Percentiles rank a stretch among this genome's conserved stretches.
Conservation (phyloP, 768 basidiomycete genomes). For the Galerina sulciceps region DNA sequence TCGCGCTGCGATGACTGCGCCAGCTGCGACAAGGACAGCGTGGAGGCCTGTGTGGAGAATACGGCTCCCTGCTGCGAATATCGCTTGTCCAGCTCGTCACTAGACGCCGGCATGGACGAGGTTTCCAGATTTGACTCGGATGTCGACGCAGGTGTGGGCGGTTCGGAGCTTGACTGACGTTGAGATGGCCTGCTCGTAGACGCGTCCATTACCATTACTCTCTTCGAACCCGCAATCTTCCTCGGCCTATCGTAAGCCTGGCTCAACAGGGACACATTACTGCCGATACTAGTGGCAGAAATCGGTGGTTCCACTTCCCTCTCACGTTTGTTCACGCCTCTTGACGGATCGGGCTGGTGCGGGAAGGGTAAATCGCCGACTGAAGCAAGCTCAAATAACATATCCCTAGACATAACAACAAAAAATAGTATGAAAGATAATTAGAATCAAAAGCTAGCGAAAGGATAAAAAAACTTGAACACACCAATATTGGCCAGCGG, state of each 20-base stretch:
- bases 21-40: not conserved
- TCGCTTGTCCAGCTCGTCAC: conserved; percentile 59
- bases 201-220: conserved; percentile 19
- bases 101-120: conserved; percentile 56
- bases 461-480: not conserved
- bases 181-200: not conserved
- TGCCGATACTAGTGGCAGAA: conserved; percentile 19
- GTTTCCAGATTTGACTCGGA: conserved; percentile 1
- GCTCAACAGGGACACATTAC: not conserved
- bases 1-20: not conserved
- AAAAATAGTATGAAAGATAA: not conserved
- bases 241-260: conserved; percentile 23
- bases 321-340: conserved; percentile 56
- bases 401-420: conserved; percentile 51
- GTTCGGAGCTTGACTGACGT: too few species aligned
- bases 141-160: too few species aligned
- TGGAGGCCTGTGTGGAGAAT: conserved; percentile 21
- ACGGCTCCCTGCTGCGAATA: conserved; percentile 43
- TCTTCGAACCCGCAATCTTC: conserved; percentile 40
- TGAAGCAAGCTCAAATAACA: conserved; percentile 72
- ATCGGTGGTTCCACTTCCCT: conserved; percentile 58
- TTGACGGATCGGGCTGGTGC: conserved; percentile 48
- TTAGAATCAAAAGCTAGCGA: not conserved
- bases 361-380: conserved; percentile 76
- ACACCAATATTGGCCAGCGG: conserved; percentile 50